Evolutionary conservation across 2,329 filamentous ascomycete species (phyloP), one percentile per base, ranked within the genome.

Genomic region (Trichoderma arundinaceum): DNA sequence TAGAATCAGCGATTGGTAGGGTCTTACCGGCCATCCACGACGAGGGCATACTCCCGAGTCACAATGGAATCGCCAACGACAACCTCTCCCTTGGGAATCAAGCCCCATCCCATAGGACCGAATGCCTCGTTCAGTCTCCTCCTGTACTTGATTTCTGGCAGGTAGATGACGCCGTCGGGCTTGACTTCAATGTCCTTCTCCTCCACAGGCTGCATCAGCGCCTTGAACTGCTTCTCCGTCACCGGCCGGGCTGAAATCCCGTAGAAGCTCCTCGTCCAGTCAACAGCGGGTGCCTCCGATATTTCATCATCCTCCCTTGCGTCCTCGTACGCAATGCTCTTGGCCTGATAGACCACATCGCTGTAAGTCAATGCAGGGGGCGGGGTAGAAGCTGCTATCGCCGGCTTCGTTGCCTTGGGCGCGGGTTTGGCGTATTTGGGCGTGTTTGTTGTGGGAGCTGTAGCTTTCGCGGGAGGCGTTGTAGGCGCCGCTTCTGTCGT

Each of bases 91-190:
- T 94, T 83, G 9, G 95, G 95, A 64, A 94, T 94, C 63, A 99
- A 81, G 0, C 95, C 95, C 95, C 95, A 99, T 7, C 91, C 95
- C 62, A 96, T 95, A 0, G 95, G 95, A 0, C 95, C 94, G 79
- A 99, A 99, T 0, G 93, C 92, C 73, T 84, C 82, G 77, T 98
- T 97, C 72, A 99, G 79, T 69, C 96, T 94, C 69, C 94, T 84
- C 51, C 95, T 84, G 80, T 99, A 99, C 81, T 98, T 97, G 83
- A 99, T 98, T 83, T 99, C 95, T 12, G 95, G 95, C 66, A 99
- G 83, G 77, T 98, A 99, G 67, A 98, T 83, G 71, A 99, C 94
- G 39, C 95, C 95, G 80, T 99, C 95, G 38, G 95, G 94, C 82
- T 99, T 99, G 75, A 99, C 90, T 82, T 99, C 95, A 64, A 99